Evolutionary conservation across 768 basidiomycete genomes (phyloP).

Genomic region (Symmetrospora coprosmae): DNA sequence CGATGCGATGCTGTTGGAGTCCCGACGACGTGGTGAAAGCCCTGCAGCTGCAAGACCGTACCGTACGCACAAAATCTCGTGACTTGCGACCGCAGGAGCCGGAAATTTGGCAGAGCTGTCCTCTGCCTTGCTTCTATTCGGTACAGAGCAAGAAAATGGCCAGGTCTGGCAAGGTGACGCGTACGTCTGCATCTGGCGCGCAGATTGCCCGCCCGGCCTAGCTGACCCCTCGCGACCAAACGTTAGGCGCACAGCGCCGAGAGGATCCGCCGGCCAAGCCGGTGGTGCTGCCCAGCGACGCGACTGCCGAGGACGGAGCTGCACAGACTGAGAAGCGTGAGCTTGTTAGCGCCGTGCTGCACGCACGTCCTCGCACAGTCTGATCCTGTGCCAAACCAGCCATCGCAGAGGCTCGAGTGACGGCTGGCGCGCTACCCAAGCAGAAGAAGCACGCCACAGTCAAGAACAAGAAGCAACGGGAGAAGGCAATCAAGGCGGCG

Average conservation of each 20-base stretch:
- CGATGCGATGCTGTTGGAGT: neutral
- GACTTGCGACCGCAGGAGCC: neutral
- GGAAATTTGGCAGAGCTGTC: neutral
- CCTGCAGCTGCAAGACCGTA: neutral
- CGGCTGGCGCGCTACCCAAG: neutral
- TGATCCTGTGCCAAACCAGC: neutral
- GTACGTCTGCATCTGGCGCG: neutral
- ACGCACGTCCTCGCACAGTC: neutral
- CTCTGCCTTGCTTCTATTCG: neutral
- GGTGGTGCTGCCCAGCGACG: slow-evolving; percentile 10
- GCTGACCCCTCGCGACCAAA: too few relatives aligned
- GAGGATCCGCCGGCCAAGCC: slow-evolving; percentile 2
- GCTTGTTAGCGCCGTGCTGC: neutral
- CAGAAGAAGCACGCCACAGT: neutral
- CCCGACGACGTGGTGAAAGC: neutral
- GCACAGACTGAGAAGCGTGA: neutral
- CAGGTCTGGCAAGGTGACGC: neutral
- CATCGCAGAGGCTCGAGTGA: neutral
- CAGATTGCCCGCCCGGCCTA: neutral
- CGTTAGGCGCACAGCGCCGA: neutral
- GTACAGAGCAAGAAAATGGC: neutral
- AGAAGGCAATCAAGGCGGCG: slow-evolving; percentile 10
- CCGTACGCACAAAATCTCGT: neutral
- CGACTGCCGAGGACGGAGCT: neutral
- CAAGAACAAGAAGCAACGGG: slow-evolving; percentile 4